Base-by-base conservation (phyloP, 192 early-diverging fungal genomes). In the Gonapodya sp. region DNA sequence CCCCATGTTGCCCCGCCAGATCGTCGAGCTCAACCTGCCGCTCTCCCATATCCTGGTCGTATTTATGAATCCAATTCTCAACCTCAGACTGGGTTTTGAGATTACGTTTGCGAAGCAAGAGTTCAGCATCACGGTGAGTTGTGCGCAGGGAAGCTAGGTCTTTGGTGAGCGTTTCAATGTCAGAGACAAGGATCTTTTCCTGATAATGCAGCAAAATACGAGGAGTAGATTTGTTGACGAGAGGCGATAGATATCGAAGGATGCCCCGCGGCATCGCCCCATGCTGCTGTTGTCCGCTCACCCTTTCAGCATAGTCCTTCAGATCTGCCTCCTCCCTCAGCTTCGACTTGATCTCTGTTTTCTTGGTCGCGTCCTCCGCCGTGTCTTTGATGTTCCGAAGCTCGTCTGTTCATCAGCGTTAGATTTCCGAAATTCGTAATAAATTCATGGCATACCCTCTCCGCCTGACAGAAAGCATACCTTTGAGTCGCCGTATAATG, bases 31-130 rank as follows among this genome's bases (percentile, higher is more conserved):
- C 90, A 31, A 81, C 36, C 81, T 91, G 90, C 79, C 89, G 87
- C 80, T 91, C 90, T 1, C 88, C 89, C 85, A 91, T 87, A 73
- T 91, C 90, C 81, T 90, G 89, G 36, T 91, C 90, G 73, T 90
- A 91, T 79, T 91, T 91, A 80, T 91, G 89, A 80, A 91, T 91
- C 90, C 90, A 91, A 75, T 91, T 91, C 81, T 91, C 90, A 18
- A 91, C 90, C 81, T 91, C 90, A 14, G 82, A 82, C 81, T 91
- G 89, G 30, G 90, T 85, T 75, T 91, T 91, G 81, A 88, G 89
- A 79, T 89, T 89, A 72, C 86, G 88, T 78, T 91, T 91, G 31
- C 90, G 83, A 16, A 89, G 79, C 33, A 80, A 30, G 14, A 88
- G 87, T 81, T 91, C 90, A 80, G 90, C 89, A 75, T 90, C 90